Base-by-base conservation (phyloP, 257 asterid species). In the Knoxia roxburghii region DNA sequence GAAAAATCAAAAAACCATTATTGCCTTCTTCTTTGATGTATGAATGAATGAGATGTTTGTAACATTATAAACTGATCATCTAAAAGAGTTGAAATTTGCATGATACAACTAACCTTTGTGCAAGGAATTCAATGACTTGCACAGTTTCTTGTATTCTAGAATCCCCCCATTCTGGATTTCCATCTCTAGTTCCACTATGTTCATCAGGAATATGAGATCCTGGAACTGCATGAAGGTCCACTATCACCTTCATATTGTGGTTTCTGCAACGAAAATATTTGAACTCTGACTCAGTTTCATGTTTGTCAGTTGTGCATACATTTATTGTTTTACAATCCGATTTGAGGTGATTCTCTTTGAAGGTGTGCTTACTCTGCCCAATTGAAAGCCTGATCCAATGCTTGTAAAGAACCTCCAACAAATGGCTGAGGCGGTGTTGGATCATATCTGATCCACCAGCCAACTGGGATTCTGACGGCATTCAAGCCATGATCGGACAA, bases 391-490 rank as follows among this genome's bases (percentile, higher is more conserved):
- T 80, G 80, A 73, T 90, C 95, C 1, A 90, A 75, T 24, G 87
- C 87, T 13, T 68, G 57, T 70, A 87, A 69, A 6, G 95, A 87
- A 23, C 95, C 97, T 26, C 75, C 88, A 21, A 90, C 89, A 39
- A 69, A 87, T 4, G 97, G 97, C 26, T 39, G 68, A 8, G 95
- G 94, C 2, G 95, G 94, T 33, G 69, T 52, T 13, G 81, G 86
- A 23, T 77, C 89, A 29, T 77, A 62, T 6, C 80, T 85, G 45
- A 78, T 87, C 95, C 94, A 89, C 95, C 97, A 89, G 0, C 94
- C 97, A 5, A 87, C 86, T 39, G 95, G 97, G 58, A 90, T 82
- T 81, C 95, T 84, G 50, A 85, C 95, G 0, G 86, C 81, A 59
- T 77, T 79, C 35, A 87, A 62, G 37, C 89, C 91, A 29, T 52